Evolutionary conservation across 352 stramenopile species (phyloP).

Genomic region (Pythium dissimile): DNA sequence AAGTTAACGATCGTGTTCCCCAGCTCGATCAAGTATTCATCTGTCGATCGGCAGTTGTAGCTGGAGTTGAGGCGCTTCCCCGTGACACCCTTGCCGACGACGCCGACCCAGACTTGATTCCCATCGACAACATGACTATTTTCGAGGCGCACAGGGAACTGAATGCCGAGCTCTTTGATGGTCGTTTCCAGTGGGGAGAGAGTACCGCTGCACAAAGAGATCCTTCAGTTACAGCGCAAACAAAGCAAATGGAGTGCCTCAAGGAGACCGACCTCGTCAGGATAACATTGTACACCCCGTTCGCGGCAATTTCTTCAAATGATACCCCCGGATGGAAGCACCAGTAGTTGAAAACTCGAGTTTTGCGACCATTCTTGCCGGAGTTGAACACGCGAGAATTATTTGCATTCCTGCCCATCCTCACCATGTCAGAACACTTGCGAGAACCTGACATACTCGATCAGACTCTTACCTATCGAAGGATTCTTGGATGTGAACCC

Average conservation of each 20-base stretch:
- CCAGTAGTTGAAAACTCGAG: slow-evolving; percentile 96
- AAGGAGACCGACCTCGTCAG: slow-evolving; percentile 88
- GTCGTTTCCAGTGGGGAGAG: slow-evolving; percentile 96
- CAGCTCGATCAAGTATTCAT: slow-evolving; percentile 94
- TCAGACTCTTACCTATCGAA: slow-evolving; percentile 57
- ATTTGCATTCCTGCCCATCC: slow-evolving; percentile 22
- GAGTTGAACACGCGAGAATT: slow-evolving; percentile 45
- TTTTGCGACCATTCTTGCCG: slow-evolving; percentile 50
- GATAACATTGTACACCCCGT: slow-evolving; percentile 90
- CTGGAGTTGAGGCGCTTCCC: slow-evolving; percentile 93
- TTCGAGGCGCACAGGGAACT: slow-evolving; percentile 95
- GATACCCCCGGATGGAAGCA: slow-evolving; percentile 97
- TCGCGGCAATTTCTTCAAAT: slow-evolving; percentile 92
- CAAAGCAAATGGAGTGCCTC: too few species aligned
- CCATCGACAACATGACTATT: slow-evolving; percentile 97
- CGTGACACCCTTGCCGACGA: slow-evolving; percentile 92
- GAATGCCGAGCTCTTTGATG: slow-evolving; percentile 94
- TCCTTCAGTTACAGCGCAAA: neutral
- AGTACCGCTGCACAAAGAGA: slow-evolving; percentile 84
- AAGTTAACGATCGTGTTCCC: slow-evolving; percentile 96
- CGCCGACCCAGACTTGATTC: slow-evolving; percentile 86
- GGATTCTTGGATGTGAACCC: slow-evolving; percentile 89
- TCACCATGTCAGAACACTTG: neutral
- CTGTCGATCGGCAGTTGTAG: slow-evolving; percentile 92
- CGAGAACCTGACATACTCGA: slow-evolving; percentile 16